Evolutionary conservation across 2,329 filamentous ascomycete species (phyloP).

Genomic region (Colletotrichum chrysophilum): DNA sequence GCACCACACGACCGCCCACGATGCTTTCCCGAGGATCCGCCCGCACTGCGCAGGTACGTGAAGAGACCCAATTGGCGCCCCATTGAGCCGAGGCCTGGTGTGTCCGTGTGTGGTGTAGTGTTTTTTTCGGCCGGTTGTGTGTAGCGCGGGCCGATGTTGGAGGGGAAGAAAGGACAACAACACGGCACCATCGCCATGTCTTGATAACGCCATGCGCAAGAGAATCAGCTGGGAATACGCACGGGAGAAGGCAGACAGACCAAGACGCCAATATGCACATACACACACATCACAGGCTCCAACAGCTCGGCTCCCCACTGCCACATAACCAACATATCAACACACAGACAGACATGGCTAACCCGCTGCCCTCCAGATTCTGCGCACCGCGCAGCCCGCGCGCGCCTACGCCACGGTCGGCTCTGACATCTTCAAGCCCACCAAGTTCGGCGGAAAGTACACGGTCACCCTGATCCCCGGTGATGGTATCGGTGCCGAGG

Average conservation of each 20-base stretch:
- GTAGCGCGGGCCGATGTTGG: neutral
- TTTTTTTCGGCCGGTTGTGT: neutral
- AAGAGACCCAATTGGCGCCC: constrained; percentile 4
- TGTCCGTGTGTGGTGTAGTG: neutral
- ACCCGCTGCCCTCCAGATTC: constrained; percentile 43
- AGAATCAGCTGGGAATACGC: neutral
- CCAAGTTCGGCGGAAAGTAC: constrained; percentile 99
- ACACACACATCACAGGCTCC: constrained; percentile 58
- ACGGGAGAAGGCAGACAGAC: neutral
- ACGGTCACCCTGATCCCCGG: constrained; percentile 98
- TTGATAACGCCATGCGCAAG: neutral
- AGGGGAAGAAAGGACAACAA: neutral
- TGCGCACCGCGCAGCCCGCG: constrained; percentile 51
- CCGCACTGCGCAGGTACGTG: constrained; percentile 62
- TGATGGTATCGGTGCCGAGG: constrained; percentile 98
- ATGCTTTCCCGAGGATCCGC: constrained; percentile 66
- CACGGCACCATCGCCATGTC: neutral
- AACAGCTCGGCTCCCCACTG: neutral
- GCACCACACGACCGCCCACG: constrained; percentile 31
- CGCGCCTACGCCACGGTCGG: constrained; percentile 80
- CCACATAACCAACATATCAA: neutral
- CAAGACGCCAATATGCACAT: neutral
- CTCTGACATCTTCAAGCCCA: constrained; percentile 97
- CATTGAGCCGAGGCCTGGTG: neutral
- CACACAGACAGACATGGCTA: constrained; percentile 29